Evolutionary conservation across 1,284 basidiomycete species (phyloP).

Genomic region (Heliocybe sulcata): DNA sequence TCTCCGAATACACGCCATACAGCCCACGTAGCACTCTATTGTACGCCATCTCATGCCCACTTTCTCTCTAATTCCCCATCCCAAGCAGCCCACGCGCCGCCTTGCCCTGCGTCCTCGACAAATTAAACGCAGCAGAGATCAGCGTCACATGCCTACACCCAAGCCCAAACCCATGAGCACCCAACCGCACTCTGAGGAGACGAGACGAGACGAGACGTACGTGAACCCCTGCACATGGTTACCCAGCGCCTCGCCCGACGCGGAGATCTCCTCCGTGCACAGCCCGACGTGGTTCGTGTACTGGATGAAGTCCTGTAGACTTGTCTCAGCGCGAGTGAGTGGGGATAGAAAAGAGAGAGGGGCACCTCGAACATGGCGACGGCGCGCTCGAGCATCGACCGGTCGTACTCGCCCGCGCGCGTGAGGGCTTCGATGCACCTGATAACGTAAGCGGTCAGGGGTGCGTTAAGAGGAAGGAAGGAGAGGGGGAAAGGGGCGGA

Average conservation of each 20-base stretch:
- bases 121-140: constrained; percentile 76
- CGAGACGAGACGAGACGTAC: no score
- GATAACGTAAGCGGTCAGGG: constrained; percentile 10
- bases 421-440: constrained; percentile 87
- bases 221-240: constrained; percentile 87
- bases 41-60: no score
- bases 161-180: constrained; percentile 2
- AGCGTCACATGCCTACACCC: constrained; percentile 71
- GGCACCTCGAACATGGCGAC: constrained; percentile 79
- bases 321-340: not conserved
- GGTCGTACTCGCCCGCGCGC: constrained; percentile 75
- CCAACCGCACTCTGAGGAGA: constrained; percentile 1
- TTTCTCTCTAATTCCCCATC: not conserved
- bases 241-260: constrained; percentile 74
- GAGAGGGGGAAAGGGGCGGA: constrained; percentile 4
- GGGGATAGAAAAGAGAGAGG: constrained; percentile 5
- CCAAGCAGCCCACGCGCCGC: not conserved
- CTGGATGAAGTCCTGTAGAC: constrained; percentile 58
- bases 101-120: constrained; percentile 48
- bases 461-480: no score
- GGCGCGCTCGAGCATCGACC: constrained; percentile 57
- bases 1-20: no score
- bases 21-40: no score
- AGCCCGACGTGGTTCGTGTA: constrained; percentile 85
- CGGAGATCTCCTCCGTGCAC: constrained; percentile 80